Percentiles rank a stretch among this genome's conserved stretches.
Evolutionary conservation across 495 filamentous ascomycete genomes (phyloP).

Genomic region (Emericellopsis terricola): DNA sequence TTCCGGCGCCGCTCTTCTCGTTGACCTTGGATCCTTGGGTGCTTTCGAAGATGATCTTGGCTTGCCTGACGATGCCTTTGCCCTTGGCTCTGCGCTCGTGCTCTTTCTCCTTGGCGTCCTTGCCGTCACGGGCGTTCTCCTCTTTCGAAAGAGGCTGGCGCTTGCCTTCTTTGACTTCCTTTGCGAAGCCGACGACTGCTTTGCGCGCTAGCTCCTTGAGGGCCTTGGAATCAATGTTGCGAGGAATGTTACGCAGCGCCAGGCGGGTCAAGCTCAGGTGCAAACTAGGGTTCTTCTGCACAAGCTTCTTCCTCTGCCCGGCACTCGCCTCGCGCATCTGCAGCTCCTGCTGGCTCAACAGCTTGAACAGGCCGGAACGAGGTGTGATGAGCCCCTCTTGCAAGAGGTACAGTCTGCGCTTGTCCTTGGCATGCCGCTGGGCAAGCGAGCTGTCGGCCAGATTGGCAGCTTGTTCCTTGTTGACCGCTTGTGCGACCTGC

Average conservation of each 20-base stretch:
- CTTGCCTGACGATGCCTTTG: slow-evolving; percentile 88
- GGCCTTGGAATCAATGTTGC: slow-evolving; percentile 66
- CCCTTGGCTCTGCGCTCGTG: slow-evolving; percentile 56
- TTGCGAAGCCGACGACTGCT: slow-evolving; percentile 84
- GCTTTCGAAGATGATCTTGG: slow-evolving; percentile 86
- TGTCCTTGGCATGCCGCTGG: slow-evolving; percentile 61
- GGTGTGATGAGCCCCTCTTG: slow-evolving; percentile 65
- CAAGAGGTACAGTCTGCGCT: slow-evolving; percentile 79
- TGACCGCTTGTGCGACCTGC: slow-evolving; percentile 68
- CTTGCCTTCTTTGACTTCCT: slow-evolving; percentile 58
- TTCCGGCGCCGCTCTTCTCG: slow-evolving; percentile 48
- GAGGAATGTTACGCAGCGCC: slow-evolving; percentile 84
- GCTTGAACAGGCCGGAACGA: slow-evolving; percentile 52
- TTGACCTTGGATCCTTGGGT: slow-evolving; percentile 61
- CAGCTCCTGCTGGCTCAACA: slow-evolving; percentile 62
- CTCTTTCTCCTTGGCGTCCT: slow-evolving; percentile 66
- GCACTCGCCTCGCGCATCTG: slow-evolving; percentile 75
- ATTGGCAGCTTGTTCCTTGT: slow-evolving; percentile 54
- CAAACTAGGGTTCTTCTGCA: slow-evolving; percentile 76
- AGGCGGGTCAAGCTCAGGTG: slow-evolving; percentile 84
- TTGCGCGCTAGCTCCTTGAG: slow-evolving; percentile 80
- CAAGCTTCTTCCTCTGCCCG: slow-evolving; percentile 74
- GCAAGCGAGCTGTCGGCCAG: slow-evolving; percentile 47
- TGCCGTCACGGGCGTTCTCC: slow-evolving; percentile 58
- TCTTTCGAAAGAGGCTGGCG: slow-evolving; percentile 72